A percentile compares a stretch with the other conserved stretches of the same genome.
These are phyloP conservation scores for Phytophthora ramorum DNA, from an alignment of 352 stramenopile species.

Conservation along the genomic window DNA sequence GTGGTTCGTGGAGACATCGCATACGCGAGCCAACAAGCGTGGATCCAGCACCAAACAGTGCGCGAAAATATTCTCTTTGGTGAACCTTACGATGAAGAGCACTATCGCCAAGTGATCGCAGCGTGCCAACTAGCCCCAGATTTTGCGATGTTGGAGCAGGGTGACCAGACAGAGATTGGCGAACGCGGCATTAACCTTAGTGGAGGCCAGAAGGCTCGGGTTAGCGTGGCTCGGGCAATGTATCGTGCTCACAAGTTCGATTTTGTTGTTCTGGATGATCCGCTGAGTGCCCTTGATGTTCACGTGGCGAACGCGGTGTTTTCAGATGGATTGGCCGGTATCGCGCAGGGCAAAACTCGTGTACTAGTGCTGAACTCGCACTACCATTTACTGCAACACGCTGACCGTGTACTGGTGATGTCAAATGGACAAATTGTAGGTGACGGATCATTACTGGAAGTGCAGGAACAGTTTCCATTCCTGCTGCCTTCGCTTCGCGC, in stretches of 20 bases:
- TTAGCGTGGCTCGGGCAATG: constrained; percentile 60
- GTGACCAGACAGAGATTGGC: constrained; percentile 95
- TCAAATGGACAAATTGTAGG: constrained; percentile 80
- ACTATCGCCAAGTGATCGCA: constrained; percentile 59
- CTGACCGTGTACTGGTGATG: constrained; percentile 68
- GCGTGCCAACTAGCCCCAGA: constrained; percentile 87
- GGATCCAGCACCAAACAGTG: constrained; percentile 53
- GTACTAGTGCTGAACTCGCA: constrained; percentile 94
- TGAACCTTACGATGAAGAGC: constrained; percentile 33
- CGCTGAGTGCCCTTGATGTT: constrained; percentile 68
- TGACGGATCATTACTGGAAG: constrained; percentile 68
- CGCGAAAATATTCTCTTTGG: constrained; percentile 65
- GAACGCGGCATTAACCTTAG: constrained; percentile 83
- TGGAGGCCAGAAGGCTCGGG: constrained; percentile 78
- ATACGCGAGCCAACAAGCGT: constrained; percentile 54
- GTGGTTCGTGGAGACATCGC: constrained; percentile 34
- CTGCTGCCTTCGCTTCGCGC: constrained; percentile 8
- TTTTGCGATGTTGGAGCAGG: constrained; percentile 69
- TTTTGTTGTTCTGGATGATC: constrained; percentile 66
- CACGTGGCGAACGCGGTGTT: constrained; percentile 95
- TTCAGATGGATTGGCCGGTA: constrained; percentile 70
- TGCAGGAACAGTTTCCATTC: constrained; percentile 47
- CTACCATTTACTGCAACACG: constrained; percentile 85
- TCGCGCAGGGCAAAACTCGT: constrained; percentile 72
- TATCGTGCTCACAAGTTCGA: constrained; percentile 58